A percentile compares a stretch with the other conserved stretches of the same genome.
Evolutionary conservation across 2,329 filamentous ascomycete species (phyloP).

Genomic region (Chrysoporthe cubensis): DNA sequence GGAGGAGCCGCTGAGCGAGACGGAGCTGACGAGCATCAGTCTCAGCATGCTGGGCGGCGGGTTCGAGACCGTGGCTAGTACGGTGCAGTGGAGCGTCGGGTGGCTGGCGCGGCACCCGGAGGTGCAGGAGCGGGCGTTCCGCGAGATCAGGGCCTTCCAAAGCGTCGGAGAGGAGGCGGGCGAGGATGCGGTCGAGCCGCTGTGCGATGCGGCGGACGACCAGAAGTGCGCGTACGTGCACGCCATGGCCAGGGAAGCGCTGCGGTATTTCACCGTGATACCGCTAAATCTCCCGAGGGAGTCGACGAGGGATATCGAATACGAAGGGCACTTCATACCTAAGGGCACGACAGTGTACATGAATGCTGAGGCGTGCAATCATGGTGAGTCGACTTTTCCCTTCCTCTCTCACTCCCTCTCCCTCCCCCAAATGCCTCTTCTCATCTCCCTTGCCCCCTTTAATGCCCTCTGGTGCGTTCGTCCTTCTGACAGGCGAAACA

Average conservation of each 20-base stretch:
- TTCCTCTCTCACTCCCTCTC: not conserved
- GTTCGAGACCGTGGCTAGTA: conserved; percentile 27
- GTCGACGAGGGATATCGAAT: conserved; percentile 61
- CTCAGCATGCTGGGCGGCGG: conserved; percentile 56
- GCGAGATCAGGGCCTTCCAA: conserved; percentile 55
- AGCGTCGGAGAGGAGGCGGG: not conserved
- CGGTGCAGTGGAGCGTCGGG: conserved; percentile 30
- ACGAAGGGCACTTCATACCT: conserved; percentile 58
- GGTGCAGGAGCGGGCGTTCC: conserved; percentile 60
- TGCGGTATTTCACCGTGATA: conserved; percentile 68
- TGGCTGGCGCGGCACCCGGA: conserved; percentile 45
- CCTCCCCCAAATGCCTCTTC: not conserved
- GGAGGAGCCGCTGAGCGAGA: conserved; percentile 25
- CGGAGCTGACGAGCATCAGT: conserved; percentile 46
- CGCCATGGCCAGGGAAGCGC: conserved; percentile 65
- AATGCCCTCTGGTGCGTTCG: too few relatives aligned
- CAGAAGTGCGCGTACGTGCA: conserved; percentile 68
- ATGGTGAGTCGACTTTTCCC: conserved; percentile 7
- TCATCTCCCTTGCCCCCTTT: too few relatives aligned
- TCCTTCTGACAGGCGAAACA: conserved; percentile 3
- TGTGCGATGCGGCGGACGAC: conserved; percentile 65
- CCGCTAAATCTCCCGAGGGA: conserved; percentile 67
- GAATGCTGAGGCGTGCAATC: conserved; percentile 52
- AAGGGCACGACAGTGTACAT: conserved; percentile 67
- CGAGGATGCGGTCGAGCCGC: conserved; percentile 48